A percentile compares a stretch with the other conserved stretches of the same genome.
phyloP scores from a whole-genome alignment of 345 rosid species.

The Hypericum androsaemum region DNA sequence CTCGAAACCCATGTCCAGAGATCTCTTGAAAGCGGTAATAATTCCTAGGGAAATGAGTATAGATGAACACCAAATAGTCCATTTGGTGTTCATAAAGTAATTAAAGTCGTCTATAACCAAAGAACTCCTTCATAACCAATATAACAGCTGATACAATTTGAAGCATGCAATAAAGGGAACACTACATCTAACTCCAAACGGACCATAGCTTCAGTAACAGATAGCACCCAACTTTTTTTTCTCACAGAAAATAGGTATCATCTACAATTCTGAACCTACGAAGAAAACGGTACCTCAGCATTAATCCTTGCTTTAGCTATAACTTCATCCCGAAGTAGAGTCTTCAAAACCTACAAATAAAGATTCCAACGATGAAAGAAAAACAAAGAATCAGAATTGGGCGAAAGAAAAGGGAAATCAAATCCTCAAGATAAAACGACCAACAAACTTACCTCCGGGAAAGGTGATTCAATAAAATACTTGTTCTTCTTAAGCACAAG shows the following conservation, averaged over 20 bases:
- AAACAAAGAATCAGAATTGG: background rate
- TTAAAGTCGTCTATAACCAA: too few species aligned
- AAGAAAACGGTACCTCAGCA: conserved; percentile 48
- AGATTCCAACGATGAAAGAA: conserved; percentile 2
- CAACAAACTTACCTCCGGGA: conserved; percentile 54
- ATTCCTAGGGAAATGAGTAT: too few species aligned
- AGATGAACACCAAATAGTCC: too few species aligned
- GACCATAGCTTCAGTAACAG: too few species aligned
- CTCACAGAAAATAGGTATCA: background rate
- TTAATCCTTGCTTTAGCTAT: conserved; percentile 55
- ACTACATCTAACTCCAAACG: too few species aligned
- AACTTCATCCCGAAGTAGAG: conserved; percentile 58
- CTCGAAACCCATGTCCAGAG: background rate
- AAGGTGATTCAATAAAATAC: conserved; percentile 86
- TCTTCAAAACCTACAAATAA: conserved; percentile 61
- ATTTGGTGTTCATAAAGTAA: too few species aligned
- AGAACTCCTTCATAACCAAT: background rate
- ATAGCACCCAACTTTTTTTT: too few species aligned
- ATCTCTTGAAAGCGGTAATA: background rate
- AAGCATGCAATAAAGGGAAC: too few species aligned
- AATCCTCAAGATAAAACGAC: background rate
- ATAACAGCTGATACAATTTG: too few species aligned
- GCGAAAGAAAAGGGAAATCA: conserved; percentile 9
- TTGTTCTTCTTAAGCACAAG: conserved; percentile 89
- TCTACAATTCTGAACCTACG: conserved; percentile 1